A percentile compares a stretch with the other conserved stretches of the same genome.
Conservation (phyloP, 1,139 yeast species). For the Candida glucosophila region DNA sequence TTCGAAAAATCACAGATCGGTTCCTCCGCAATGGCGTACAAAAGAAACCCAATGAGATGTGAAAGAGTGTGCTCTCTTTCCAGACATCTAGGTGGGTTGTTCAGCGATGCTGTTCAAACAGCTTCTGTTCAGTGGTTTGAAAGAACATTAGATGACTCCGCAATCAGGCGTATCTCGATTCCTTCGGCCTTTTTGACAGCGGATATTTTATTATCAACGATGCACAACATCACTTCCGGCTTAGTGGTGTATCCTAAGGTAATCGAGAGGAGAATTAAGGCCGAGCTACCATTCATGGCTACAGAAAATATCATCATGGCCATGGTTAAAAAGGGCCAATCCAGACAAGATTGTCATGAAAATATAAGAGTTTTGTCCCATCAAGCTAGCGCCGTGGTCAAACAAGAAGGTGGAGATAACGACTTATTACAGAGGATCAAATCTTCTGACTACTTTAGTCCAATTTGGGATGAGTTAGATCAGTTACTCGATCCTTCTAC, state of each 20-base stretch:
- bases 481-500: slow-evolving; percentile 80
- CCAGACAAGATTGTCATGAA: slow-evolving; percentile 98
- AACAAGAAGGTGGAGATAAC: slow-evolving; percentile 97
- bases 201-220: slow-evolving; percentile 82
- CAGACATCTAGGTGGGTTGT: slow-evolving; percentile 87
- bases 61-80: slow-evolving; percentile 97
- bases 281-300: slow-evolving; percentile 99
- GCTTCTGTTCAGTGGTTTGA: slow-evolving; percentile 99
- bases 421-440: slow-evolving; percentile 87
- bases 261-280: slow-evolving; percentile 87
- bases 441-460: slow-evolving; percentile 75
- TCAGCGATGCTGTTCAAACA: slow-evolving; percentile 90
- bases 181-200: slow-evolving; percentile 97
- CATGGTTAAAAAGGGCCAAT: slow-evolving; percentile 96
- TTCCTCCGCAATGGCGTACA: slow-evolving; percentile 97
- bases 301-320: slow-evolving; percentile 99
- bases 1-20: slow-evolving; percentile 98
- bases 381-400: slow-evolving; percentile 95
- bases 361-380: slow-evolving; percentile 94
- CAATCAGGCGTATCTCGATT: slow-evolving; percentile 92
- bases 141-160: slow-evolving; percentile 97
- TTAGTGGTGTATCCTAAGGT: slow-evolving; percentile 97
- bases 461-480: slow-evolving; percentile 81
- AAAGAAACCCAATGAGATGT: slow-evolving; percentile 99
- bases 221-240: slow-evolving; percentile 88